A percentile compares a stretch with the other conserved stretches of the same genome.
Conservation (phyloP, 2,329 filamentous ascomycete species). For the Aschersonia sp. region DNA sequence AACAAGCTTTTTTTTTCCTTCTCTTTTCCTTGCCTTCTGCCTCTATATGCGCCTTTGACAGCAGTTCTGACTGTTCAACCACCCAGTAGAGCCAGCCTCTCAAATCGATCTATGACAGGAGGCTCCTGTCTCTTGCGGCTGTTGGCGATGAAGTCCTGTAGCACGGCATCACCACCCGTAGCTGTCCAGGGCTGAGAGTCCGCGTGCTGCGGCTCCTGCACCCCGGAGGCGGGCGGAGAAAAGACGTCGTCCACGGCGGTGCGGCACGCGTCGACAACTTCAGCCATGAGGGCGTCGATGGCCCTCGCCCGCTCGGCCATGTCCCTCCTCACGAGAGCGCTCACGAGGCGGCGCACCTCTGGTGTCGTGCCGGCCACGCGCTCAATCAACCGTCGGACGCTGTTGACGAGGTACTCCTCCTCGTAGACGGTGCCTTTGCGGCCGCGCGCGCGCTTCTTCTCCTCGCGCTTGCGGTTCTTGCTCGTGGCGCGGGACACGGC, state of each 20-base stretch:
- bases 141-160: slow-evolving; percentile 34
- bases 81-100: slow-evolving; percentile 35
- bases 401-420: slow-evolving; percentile 91
- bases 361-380: slow-evolving; percentile 58
- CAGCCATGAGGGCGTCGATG: slow-evolving; percentile 57
- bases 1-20: slow-evolving; percentile 2
- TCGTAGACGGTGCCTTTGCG: slow-evolving; percentile 98
- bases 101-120: slow-evolving; percentile 32
- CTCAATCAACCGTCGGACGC: slow-evolving; percentile 69
- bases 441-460: slow-evolving; percentile 85
- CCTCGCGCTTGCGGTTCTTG: slow-evolving; percentile 79
- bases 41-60: too few relatives aligned
- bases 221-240: slow-evolving; percentile 11
- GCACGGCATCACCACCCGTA: slow-evolving; percentile 35
- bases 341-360: slow-evolving; percentile 62
- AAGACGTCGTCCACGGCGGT: slow-evolving; percentile 61
- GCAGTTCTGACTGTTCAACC: too few relatives aligned
- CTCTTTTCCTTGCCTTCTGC: too few relatives aligned
- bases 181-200: slow-evolving; percentile 16
- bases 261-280: slow-evolving; percentile 58
- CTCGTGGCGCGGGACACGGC: slow-evolving; percentile 65
- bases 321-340: slow-evolving; percentile 60
- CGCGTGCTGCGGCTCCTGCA: slow-evolving; percentile 6
- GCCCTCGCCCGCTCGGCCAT: slow-evolving; percentile 82
- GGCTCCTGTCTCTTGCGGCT: slow-evolving; percentile 29